Conservation (phyloP, 768 basidiomycete genomes). For the Mycena amicta region DNA sequence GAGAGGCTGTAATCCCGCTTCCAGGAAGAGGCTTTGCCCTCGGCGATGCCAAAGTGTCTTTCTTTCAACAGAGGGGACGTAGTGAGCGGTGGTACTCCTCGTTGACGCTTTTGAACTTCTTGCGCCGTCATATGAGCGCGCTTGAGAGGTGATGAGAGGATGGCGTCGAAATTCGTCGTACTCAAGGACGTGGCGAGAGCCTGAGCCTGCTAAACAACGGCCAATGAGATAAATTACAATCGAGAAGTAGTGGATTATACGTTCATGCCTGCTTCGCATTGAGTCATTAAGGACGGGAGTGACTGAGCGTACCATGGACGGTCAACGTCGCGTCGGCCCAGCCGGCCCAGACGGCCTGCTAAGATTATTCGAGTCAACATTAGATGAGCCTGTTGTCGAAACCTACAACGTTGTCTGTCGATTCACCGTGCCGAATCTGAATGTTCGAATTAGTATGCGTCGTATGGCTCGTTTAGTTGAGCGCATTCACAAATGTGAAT, state of each 20-base stretch:
- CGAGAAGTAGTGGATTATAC: constrained; percentile 30
- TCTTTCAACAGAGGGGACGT: constrained; percentile 61
- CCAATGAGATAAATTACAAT: not conserved
- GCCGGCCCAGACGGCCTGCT: constrained; percentile 70
- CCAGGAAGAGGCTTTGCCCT: constrained; percentile 57
- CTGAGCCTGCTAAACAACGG: constrained; percentile 56
- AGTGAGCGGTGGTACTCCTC: constrained; percentile 46
- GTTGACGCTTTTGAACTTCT: constrained; percentile 53
- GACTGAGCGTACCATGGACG: constrained; percentile 58
- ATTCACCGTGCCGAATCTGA: constrained; percentile 78
- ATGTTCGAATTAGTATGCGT: not conserved
- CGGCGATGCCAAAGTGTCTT: constrained; percentile 70
- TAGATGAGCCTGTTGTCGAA: too few species aligned
- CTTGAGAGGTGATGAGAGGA: constrained; percentile 68
- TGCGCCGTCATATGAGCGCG: constrained; percentile 66
- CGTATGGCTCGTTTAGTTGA: too few species aligned
- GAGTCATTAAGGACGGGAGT: not conserved
- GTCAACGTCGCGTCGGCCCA: constrained; percentile 74
- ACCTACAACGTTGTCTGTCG: constrained; percentile 76
- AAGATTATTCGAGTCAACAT: too few species aligned
- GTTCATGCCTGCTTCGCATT: constrained; percentile 48
- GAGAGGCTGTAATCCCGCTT: constrained; percentile 33
- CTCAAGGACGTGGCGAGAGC: constrained; percentile 61
- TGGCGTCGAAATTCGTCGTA: constrained; percentile 48
- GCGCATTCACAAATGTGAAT: constrained; percentile 39